Evolutionary conservation across 139 green algal genomes (phyloP).

Genomic region (Auxenochlorella pyrenoidosa): DNA sequence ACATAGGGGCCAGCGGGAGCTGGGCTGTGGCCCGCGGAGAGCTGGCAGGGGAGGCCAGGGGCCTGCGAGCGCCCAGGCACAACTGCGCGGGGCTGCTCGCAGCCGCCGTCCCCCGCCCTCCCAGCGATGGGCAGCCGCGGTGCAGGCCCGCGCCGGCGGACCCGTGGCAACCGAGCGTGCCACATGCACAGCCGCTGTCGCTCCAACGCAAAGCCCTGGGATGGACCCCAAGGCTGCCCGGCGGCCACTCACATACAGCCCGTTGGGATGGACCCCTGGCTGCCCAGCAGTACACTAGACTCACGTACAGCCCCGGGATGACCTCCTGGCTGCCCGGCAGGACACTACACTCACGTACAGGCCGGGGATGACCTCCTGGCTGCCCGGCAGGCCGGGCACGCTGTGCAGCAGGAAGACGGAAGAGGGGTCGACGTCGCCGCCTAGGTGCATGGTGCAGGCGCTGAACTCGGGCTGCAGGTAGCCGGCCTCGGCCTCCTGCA

Average conservation of each 20-base stretch:
- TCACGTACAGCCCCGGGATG: conserved; percentile 42
- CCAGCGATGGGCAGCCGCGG: too few relatives aligned
- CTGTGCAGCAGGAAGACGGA: conserved; percentile 77
- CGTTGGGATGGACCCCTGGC: conserved; percentile 36
- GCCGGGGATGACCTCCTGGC: conserved; percentile 42
- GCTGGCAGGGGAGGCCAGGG: background rate
- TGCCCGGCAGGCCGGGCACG: conserved; percentile 54
- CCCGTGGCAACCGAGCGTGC: too few relatives aligned
- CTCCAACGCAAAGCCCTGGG: too few relatives aligned
- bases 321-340: conserved; percentile 38
- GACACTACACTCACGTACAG: conserved; percentile 9
- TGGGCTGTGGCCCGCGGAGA: background rate
- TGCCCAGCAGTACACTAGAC: conserved; percentile 57
- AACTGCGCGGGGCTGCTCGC: too few relatives aligned
- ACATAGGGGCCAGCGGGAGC: too few relatives aligned
- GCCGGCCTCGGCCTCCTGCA: conserved; percentile 43
- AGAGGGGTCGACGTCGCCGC: conserved; percentile 79
- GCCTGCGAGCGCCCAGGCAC: conserved; percentile 3
- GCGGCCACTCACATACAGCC: conserved; percentile 41
- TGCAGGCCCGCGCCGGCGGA: too few relatives aligned
- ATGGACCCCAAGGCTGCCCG: too few relatives aligned
- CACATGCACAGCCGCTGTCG: too few relatives aligned
- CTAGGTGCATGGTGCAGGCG: conserved; percentile 72
- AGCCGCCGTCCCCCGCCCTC: too few relatives aligned
- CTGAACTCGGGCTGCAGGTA: conserved; percentile 63